These are phyloP conservation scores for Oenanthe sinensis DNA, from an alignment of 129 eudicot genomes.

Conservation along the genomic window DNA sequence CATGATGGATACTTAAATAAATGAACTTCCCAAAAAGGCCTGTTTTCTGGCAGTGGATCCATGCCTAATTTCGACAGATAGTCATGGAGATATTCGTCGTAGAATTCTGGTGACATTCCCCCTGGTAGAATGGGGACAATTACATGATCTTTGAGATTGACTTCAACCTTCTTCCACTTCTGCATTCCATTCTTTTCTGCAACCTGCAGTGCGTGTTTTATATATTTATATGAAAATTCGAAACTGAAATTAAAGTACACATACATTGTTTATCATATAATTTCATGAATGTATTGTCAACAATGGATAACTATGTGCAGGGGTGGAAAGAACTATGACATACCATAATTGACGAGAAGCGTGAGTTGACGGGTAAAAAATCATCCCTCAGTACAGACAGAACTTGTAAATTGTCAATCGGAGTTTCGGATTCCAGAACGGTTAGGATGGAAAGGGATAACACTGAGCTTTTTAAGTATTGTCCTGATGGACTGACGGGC, in stretches of 20 bases:
- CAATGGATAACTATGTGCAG: background rate
- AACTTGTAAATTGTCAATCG: background rate
- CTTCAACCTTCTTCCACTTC: background rate
- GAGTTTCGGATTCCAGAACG: background rate
- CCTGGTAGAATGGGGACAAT: background rate
- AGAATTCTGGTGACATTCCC: background rate
- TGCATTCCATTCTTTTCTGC: background rate
- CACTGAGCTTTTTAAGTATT: constrained; percentile 2
- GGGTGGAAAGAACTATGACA: background rate
- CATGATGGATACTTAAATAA: background rate
- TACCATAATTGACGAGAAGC: background rate
- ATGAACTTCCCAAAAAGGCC: constrained; percentile 1
- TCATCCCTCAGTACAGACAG: background rate
- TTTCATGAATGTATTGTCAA: background rate
- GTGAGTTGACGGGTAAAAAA: background rate
- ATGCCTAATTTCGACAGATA: background rate
- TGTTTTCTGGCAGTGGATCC: background rate
- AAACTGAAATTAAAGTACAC: background rate
- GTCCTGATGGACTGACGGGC: background rate
- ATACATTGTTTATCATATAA: background rate
- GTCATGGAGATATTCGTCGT: background rate
- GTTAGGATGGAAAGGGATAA: background rate
- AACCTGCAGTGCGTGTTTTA: background rate
- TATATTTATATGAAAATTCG: background rate
- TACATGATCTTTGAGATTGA: background rate